Conservation (phyloP, 805 yeast genomes). For the Wickerhamiella australiensis region DNA sequence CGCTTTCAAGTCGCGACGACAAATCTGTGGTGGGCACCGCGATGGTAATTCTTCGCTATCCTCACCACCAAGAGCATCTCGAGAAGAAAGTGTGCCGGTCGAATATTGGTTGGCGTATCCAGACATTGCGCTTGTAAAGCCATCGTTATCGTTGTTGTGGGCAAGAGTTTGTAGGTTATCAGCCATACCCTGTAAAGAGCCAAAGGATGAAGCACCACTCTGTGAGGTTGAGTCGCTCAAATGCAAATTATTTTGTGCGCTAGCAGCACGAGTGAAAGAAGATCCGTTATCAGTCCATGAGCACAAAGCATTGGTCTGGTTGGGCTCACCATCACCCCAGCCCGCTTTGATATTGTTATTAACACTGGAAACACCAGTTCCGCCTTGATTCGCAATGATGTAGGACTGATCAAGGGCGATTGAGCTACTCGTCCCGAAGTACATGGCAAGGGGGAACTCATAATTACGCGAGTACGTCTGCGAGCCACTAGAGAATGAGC, state of each 20-base stretch:
- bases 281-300: constrained; percentile 3
- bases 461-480: not conserved
- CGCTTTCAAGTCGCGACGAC: not conserved
- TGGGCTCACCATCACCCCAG: constrained; percentile 5
- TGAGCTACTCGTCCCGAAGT: not conserved
- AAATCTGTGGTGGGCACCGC: not conserved
- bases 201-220: not conserved
- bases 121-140: not conserved
- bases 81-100: not conserved
- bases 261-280: not conserved
- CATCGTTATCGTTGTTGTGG: not conserved
- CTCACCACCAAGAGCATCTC: not conserved
- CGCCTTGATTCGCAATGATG: constrained; percentile 1
- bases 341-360: constrained; percentile 2
- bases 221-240: not conserved
- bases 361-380: not conserved
- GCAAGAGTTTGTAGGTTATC: not conserved
- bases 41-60: not conserved
- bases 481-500: not conserved
- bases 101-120: not conserved
- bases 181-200: not conserved
- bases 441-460: constrained; percentile 5
- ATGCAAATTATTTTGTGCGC: not conserved
- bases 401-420: constrained; percentile 8
- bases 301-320: not conserved